phyloP scores from a whole-genome alignment of 768 basidiomycete genomes.

The Cyclocybe aegerita region DNA sequence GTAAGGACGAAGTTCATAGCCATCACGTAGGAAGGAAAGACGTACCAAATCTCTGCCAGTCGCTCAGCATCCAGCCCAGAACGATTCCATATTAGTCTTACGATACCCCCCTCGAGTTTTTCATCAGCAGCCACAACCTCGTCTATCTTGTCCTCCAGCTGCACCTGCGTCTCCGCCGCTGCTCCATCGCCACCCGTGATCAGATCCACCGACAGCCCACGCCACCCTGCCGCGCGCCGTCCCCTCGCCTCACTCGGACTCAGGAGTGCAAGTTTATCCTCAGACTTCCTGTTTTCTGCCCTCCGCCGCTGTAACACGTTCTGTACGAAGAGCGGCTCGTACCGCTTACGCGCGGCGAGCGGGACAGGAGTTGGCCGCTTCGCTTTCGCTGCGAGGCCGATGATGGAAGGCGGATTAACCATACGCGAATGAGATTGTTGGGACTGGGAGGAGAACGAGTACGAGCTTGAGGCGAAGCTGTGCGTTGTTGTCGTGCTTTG shows the following conservation, averaged over 20 bases:
- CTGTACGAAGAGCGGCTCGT: conserved; percentile 64
- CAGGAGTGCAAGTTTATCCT: conserved; percentile 30
- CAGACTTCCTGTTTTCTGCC: conserved; percentile 32
- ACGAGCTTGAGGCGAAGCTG: conserved; percentile 30
- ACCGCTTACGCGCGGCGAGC: conserved; percentile 58
- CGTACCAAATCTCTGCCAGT: conserved; percentile 69
- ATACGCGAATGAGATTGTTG: conserved; percentile 12
- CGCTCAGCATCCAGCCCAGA: conserved; percentile 54
- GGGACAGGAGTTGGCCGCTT: conserved; percentile 70
- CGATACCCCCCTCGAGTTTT: conserved; percentile 52
- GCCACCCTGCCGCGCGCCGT: conserved; percentile 71
- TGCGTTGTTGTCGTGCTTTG: conserved; percentile 47
- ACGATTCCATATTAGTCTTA: conserved; percentile 61
- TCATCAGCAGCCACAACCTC: conserved; percentile 40
- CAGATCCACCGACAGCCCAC: conserved; percentile 51
- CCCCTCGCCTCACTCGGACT: conserved; percentile 41
- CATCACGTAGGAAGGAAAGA: background rate
- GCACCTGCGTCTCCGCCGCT: conserved; percentile 9
- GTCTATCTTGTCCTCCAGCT: conserved; percentile 26
- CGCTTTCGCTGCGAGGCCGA: conserved; percentile 21
- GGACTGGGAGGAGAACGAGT: conserved; percentile 12
- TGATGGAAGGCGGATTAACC: conserved; percentile 8
- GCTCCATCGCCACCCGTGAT: conserved; percentile 41
- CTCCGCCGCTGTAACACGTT: conserved; percentile 53
- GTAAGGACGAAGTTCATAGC: background rate